A percentile compares a stretch with the other conserved stretches of the same genome.
These are phyloP conservation scores for Metschnikowia lunata DNA, from an alignment of 805 yeast genomes.

Conservation along the genomic window DNA sequence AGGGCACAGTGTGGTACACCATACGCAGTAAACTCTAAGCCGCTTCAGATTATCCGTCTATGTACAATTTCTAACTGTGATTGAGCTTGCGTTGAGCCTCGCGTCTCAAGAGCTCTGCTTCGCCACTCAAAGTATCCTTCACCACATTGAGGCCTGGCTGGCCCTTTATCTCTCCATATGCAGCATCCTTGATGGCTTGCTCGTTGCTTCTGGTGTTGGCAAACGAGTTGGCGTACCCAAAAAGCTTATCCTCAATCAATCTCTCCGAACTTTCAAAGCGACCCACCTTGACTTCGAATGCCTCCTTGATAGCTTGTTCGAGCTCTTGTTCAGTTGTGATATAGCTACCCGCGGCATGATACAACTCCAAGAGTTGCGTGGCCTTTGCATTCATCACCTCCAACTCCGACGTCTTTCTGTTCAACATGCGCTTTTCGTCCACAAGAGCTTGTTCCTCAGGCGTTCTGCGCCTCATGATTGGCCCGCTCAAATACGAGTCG, in stretches of 20 bases:
- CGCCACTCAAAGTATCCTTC: constrained; percentile 38
- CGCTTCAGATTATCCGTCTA: no score
- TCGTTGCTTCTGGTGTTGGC: constrained; percentile 30
- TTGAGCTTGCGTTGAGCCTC: constrained; percentile 33
- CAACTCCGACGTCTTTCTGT: constrained; percentile 55
- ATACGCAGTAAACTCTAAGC: no score
- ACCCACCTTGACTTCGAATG: constrained; percentile 43
- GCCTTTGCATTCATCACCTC: constrained; percentile 51
- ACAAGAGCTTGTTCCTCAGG: constrained; percentile 59
- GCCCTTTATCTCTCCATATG: constrained; percentile 37
- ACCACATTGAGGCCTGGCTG: constrained; percentile 39
- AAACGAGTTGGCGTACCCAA: constrained; percentile 26
- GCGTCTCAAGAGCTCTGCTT: constrained; percentile 31
- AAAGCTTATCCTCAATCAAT: constrained; percentile 33
- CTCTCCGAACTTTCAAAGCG: constrained; percentile 33
- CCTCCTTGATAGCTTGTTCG: constrained; percentile 51
- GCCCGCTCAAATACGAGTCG: constrained; percentile 60
- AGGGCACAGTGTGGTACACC: no score
- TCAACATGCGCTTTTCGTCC: constrained; percentile 58
- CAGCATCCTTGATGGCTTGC: constrained; percentile 31
- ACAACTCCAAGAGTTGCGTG: constrained; percentile 58
- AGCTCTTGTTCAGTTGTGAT: constrained; percentile 70
- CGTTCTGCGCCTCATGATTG: constrained; percentile 70
- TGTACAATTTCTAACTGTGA: constrained; percentile 8
- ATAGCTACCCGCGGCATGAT: constrained; percentile 63